Evolutionary conservation across 192 early-diverging fungal genomes (phyloP).

Genomic region (Backusella sp.): DNA sequence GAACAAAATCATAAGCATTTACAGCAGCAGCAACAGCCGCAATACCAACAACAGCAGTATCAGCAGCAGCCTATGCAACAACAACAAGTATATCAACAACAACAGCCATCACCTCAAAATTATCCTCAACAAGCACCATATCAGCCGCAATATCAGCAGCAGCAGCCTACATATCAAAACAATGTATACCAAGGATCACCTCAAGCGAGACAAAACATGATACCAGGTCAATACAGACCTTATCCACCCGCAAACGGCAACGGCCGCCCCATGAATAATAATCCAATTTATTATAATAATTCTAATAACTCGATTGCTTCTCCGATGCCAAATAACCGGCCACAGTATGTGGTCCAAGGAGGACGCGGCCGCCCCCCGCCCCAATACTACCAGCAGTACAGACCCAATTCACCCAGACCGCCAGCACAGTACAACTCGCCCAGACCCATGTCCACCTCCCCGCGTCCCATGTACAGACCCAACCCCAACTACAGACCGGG

Average conservation of each 20-base stretch:
- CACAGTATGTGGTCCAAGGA: background rate
- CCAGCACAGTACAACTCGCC: background rate
- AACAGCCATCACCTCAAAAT: background rate
- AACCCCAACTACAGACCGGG: background rate
- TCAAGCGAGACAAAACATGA: background rate
- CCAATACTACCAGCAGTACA: background rate
- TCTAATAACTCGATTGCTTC: background rate
- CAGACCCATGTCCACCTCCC: background rate
- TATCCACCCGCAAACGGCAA: background rate
- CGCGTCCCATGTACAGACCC: background rate
- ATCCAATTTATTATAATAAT: slow-evolving; percentile 11
- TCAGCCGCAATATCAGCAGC: background rate
- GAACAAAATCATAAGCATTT: slow-evolving; percentile 9
- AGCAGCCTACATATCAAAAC: background rate
- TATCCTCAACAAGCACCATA: background rate
- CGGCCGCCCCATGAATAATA: slow-evolving; percentile 3
- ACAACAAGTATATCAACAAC: background rate
- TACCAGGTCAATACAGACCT: slow-evolving; percentile 4
- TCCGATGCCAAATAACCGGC: slow-evolving; percentile 12
- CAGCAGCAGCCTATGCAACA: background rate
- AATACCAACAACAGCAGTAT: background rate
- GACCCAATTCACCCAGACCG: background rate
- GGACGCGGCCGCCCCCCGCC: background rate
- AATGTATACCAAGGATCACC: background rate
- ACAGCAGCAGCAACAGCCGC: background rate